Base-by-base conservation (phyloP, 2,329 filamentous ascomycete genomes). In the Colletotrichum cereale region DNA sequence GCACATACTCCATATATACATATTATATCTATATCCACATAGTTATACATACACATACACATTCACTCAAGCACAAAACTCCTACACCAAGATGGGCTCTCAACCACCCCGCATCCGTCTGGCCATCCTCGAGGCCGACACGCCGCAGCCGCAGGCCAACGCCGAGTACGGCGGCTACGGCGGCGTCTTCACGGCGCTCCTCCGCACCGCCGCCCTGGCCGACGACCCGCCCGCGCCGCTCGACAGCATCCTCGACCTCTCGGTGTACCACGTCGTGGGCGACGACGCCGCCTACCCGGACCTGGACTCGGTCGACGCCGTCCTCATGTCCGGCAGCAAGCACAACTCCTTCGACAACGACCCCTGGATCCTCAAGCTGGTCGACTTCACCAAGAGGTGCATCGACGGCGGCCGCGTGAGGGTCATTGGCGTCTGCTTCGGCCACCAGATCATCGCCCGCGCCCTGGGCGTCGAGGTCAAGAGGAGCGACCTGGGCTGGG, bases 41-140 rank as follows among this genome's bases (percentile, higher is more conserved):
- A 58, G 58, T 29, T 29, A 31, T 48, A 62, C 21, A 48, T 10
- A 52, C 26, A 21, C n/a, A 26, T 4, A 29, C 14, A 52, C 4
- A 38, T 18, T 62, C 34, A 18, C 31, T 36, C 47, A 48, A 21
- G 38, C 31, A 5, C 38, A 48, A 38, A 7, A 26, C 2, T 18
- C 53, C 50, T 42, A n/a, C 18, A 36, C 18, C 18, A 58, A 69
- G 8, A 74, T 74, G 73, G 73, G 73, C 57, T 74, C 73, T 1
- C 64, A 73, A 8, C 74, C 77, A 47, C 69, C 76, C n/a, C 88
- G 89, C 38, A 83, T 96, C 75, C 92, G 93, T 67, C 92, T 98
- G 81, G 95, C 95, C 57, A 88, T 98, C 76, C 90, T 98, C 75
- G 94, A 97, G 86, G 92, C 93, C 84, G 96, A 97, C 82, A 93